phyloP scores from a whole-genome alignment of 352 stramenopile genomes.

The Sclerospora graminicola region DNA sequence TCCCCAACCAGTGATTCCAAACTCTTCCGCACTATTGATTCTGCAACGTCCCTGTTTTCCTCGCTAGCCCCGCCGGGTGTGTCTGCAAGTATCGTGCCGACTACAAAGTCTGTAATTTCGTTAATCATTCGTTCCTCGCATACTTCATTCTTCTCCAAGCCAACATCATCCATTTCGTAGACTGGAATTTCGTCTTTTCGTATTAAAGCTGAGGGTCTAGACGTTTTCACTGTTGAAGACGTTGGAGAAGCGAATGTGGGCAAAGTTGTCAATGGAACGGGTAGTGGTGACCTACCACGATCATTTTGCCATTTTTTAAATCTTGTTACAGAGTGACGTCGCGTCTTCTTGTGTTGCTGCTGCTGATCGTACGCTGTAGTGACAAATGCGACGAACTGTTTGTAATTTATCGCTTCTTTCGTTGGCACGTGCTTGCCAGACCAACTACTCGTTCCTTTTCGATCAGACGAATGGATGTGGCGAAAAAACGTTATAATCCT shows the following conservation, averaged over 20 bases:
- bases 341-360: constrained; percentile 10
- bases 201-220: too few relatives aligned
- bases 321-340: neutral
- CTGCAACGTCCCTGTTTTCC: constrained; percentile 2
- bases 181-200: neutral
- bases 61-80: neutral
- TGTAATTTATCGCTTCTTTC: too few relatives aligned
- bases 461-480: too few relatives aligned
- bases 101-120: constrained; percentile 22
- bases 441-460: too few relatives aligned
- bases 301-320: too few relatives aligned
- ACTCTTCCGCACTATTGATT: constrained; percentile 13
- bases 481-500: too few relatives aligned
- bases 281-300: neutral
- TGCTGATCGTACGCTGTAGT: too few relatives aligned
- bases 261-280: constrained; percentile 12
- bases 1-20: constrained; percentile 21
- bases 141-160: neutral
- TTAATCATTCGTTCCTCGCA: constrained; percentile 18
- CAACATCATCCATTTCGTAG: constrained; percentile 18
- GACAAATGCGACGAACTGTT: too few relatives aligned
- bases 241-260: constrained; percentile 14
- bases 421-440: too few relatives aligned
- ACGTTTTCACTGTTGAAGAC: neutral
- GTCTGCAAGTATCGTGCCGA: constrained; percentile 19